A percentile compares a stretch with the other conserved stretches of the same genome.
phyloP scores from a whole-genome alignment of 2,329 filamentous ascomycete species.

The Colletotrichum tofieldiae region DNA sequence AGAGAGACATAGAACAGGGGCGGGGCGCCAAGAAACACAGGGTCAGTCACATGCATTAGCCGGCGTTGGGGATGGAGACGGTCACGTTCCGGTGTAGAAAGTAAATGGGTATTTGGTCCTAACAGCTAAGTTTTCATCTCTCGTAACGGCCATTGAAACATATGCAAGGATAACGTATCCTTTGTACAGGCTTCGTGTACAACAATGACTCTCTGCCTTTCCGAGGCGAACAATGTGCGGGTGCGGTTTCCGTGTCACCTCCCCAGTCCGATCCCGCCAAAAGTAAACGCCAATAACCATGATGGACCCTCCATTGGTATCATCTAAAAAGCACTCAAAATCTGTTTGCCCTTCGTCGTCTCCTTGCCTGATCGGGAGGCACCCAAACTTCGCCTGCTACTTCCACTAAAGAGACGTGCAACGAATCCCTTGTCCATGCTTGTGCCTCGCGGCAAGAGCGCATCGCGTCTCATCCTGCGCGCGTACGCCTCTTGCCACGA shows the following conservation, averaged over 20 bases:
- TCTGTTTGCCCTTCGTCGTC: constrained; percentile 36
- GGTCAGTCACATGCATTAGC: constrained; percentile 41
- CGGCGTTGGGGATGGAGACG: constrained; percentile 42
- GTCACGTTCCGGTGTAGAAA: constrained; percentile 29
- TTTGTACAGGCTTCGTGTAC: constrained; percentile 13
- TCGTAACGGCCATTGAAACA: constrained; percentile 22
- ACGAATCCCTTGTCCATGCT: constrained; percentile 42
- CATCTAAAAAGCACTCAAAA: constrained; percentile 27
- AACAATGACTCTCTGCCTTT: neutral
- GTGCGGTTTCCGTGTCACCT: neutral
- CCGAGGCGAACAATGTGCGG: constrained; percentile 14
- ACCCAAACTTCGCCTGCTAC: constrained; percentile 25
- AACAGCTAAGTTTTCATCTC: constrained; percentile 34
- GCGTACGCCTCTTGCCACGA: constrained; percentile 68
- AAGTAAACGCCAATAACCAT: constrained; percentile 27
- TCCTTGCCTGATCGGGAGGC: constrained; percentile 31
- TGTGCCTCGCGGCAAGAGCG: constrained; percentile 58
- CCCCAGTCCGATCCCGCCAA: neutral
- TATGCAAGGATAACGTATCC: constrained; percentile 3
- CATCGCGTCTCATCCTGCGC: constrained; percentile 54
- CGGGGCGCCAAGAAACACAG: constrained; percentile 2
- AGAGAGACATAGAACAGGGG: neutral
- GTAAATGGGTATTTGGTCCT: constrained; percentile 38
- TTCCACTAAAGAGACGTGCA: constrained; percentile 34
- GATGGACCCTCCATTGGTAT: neutral